These are phyloP conservation scores for Syncephalis fuscata DNA, from an alignment of 371 early-diverging fungal genomes.

Conservation along the genomic window DNA sequence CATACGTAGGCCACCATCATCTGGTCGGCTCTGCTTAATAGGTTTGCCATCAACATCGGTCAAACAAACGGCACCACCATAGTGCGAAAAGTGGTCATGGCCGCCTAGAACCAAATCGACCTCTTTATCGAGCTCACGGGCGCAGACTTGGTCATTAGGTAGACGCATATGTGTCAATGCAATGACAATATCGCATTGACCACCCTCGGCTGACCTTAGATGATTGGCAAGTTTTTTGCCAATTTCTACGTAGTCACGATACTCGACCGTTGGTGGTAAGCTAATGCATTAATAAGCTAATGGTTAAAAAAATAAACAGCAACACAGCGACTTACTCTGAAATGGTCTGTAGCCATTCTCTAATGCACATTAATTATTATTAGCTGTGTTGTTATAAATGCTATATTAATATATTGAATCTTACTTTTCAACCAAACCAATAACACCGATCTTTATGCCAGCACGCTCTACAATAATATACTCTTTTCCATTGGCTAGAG, in stretches of 20 bases:
- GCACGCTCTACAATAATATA: constrained; percentile 16
- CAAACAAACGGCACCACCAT: constrained; percentile 19
- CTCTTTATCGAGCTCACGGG: constrained; percentile 18
- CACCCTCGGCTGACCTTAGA: constrained; percentile 14
- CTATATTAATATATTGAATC: not conserved
- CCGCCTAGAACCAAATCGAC: constrained; percentile 42
- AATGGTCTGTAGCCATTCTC: constrained; percentile 1
- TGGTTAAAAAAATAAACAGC: too few relatives aligned
- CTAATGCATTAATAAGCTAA: too few relatives aligned
- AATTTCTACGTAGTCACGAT: constrained; percentile 25
- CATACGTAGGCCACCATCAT: constrained; percentile 15
- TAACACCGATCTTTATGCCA: constrained; percentile 27
- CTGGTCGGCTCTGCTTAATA: constrained; percentile 8
- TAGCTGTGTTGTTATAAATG: too few relatives aligned
- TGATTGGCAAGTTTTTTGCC: constrained; percentile 17
- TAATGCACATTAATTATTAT: too few relatives aligned
- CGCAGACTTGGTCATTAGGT: constrained; percentile 34
- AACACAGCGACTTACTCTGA: constrained; percentile 1
- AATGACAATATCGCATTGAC: constrained; percentile 28
- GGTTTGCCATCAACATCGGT: constrained; percentile 11
- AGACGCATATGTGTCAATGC: constrained; percentile 48
- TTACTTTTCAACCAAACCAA: constrained; percentile 42
- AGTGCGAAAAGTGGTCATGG: constrained; percentile 42
- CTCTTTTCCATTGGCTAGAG: constrained; percentile 12
- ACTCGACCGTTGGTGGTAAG: constrained; percentile 29